These are phyloP conservation scores for Eucalyptus fibrosa DNA, from an alignment of 345 rosid species.

Conservation along the genomic window DNA sequence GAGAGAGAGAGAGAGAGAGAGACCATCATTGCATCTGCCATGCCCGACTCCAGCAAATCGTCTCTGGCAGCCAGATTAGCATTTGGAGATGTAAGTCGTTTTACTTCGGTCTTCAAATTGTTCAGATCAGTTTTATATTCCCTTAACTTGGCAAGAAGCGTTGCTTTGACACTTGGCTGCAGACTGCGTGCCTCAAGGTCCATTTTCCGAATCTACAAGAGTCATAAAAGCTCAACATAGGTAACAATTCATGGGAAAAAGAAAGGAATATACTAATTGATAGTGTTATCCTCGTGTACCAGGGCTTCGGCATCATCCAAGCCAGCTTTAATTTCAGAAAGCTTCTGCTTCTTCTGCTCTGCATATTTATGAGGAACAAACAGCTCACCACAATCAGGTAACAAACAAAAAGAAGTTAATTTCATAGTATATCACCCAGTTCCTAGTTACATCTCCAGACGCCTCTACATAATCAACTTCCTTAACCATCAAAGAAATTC, in stretches of 20 bases:
- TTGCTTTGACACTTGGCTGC: slow-evolving; percentile 23
- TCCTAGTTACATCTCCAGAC: neutral
- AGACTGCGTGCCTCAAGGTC: slow-evolving; percentile 50
- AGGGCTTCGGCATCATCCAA: slow-evolving; percentile 42
- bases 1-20: neutral
- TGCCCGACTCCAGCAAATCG: slow-evolving; percentile 30
- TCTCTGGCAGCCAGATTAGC: slow-evolving; percentile 15
- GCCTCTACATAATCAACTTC: neutral
- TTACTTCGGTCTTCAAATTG: slow-evolving; percentile 28
- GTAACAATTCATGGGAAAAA: neutral
- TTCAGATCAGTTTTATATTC: slow-evolving; percentile 36
- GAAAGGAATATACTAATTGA: neutral
- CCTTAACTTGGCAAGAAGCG: slow-evolving; percentile 32
- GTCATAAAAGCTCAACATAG: neutral
- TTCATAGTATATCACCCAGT: neutral
- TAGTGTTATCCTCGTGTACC: slow-evolving; percentile 5
- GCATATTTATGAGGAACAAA: neutral
- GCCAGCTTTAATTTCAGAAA: slow-evolving; percentile 30
- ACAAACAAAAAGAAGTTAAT: neutral
- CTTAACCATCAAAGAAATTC: neutral
- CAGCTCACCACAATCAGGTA: neutral
- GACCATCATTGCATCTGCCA: slow-evolving; percentile 23
- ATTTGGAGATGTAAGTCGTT: slow-evolving; percentile 10
- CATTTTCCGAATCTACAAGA: slow-evolving; percentile 38
- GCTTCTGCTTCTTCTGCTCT: slow-evolving; percentile 43